phyloP scores from a whole-genome alignment of 805 yeast genomes.

The Komagataella phaffii region DNA sequence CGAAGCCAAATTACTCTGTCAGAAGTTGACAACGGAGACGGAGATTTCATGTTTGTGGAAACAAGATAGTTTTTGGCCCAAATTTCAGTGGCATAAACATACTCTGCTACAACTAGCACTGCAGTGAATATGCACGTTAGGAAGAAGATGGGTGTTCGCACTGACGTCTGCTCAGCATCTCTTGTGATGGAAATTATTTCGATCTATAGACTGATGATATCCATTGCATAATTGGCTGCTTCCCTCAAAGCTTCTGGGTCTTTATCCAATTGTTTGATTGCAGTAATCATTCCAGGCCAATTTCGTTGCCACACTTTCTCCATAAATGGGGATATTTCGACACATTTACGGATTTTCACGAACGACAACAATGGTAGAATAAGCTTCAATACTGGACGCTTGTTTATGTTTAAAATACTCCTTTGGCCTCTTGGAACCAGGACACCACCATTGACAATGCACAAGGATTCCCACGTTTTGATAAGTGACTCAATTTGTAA shows the following conservation, averaged over 20 bases:
- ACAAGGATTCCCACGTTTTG: conserved; percentile 56
- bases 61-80: conserved; percentile 27
- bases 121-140: conserved; percentile 58
- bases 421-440: conserved; percentile 34
- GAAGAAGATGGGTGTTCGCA: conserved; percentile 66
- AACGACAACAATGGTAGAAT: conserved; percentile 54
- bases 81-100: conserved; percentile 40
- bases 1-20: conserved; percentile 57
- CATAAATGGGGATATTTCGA: conserved; percentile 48
- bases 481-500: conserved; percentile 45
- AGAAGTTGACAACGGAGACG: conserved; percentile 13
- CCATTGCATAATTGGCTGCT: conserved; percentile 42
- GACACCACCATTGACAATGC: conserved; percentile 49
- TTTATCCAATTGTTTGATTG: conserved; percentile 28
- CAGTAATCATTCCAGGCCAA: conserved; percentile 52
- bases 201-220: conserved; percentile 56
- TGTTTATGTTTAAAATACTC: conserved; percentile 32
- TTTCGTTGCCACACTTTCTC: conserved; percentile 49
- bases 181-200: conserved; percentile 52
- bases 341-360: conserved; percentile 53
- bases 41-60: conserved; percentile 9
- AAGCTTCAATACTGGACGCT: conserved; percentile 44
- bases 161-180: conserved; percentile 53
- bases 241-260: conserved; percentile 57
- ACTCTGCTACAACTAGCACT: conserved; percentile 49